Evolutionary conservation across 257 asterid species (phyloP).

Genomic region (Solanum chiquidenum): DNA sequence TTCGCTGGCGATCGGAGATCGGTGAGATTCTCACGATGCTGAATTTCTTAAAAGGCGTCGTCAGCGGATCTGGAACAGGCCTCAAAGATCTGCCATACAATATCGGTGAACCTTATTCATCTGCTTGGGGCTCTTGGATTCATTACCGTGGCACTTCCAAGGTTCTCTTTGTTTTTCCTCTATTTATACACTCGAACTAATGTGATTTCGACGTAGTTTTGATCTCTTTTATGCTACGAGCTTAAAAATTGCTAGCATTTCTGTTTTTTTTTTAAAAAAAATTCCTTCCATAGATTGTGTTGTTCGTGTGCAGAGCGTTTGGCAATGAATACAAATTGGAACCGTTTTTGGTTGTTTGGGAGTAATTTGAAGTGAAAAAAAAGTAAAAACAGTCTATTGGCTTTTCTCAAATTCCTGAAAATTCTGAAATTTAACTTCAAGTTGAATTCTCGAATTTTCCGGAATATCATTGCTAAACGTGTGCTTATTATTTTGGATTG

Average conservation of each 20-base stretch:
- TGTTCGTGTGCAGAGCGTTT: background rate
- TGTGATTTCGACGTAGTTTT: background rate
- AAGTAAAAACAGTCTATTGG: background rate
- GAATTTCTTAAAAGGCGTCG: constrained; percentile 91
- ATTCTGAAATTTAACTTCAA: background rate
- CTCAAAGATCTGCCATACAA: constrained; percentile 92
- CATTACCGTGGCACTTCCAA: constrained; percentile 88
- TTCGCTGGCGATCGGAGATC: background rate
- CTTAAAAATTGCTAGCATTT: background rate
- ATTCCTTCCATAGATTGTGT: background rate
- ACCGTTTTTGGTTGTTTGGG: background rate
- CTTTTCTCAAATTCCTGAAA: background rate
- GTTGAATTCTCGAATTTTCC: background rate
- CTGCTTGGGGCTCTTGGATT: constrained; percentile 98
- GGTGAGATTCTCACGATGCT: constrained; percentile 32
- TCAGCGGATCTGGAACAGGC: constrained; percentile 89
- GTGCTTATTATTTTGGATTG: background rate
- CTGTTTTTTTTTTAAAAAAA: background rate
- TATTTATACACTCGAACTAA: background rate
- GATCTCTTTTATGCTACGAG: background rate
- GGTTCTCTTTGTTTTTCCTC: constrained; percentile 4
- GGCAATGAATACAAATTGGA: background rate
- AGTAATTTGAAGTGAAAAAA: background rate
- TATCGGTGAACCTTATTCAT: constrained; percentile 92
- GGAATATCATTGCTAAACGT: background rate